Conservation (phyloP, 768 basidiomycete genomes). For the Rhizopogon sp. region DNA sequence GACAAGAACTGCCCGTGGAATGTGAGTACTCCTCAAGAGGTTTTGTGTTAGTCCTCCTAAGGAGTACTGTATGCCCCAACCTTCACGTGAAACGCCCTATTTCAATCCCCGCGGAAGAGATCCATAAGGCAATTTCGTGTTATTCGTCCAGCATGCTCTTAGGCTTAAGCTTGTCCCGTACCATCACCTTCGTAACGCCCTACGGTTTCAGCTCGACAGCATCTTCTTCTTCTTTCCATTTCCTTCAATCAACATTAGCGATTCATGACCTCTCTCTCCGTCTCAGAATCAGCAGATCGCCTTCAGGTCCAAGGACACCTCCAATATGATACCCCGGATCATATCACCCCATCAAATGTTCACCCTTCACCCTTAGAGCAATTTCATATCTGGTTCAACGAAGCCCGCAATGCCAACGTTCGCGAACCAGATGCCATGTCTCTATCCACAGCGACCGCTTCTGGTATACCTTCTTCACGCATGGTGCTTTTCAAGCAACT, state of each 20-base stretch:
- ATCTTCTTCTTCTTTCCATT: not conserved
- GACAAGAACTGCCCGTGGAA: no score
- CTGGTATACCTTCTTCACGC: constrained; percentile 81
- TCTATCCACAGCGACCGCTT: constrained; percentile 63
- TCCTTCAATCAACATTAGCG: not conserved
- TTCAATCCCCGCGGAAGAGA: not conserved
- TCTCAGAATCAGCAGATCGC: constrained; percentile 46
- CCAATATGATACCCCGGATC: constrained; percentile 70
- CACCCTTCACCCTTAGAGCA: constrained; percentile 71
- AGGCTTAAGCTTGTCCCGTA: not conserved
- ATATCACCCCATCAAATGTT: constrained; percentile 59
- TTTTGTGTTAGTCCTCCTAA: no score
- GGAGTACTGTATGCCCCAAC: no score
- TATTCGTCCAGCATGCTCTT: not conserved
- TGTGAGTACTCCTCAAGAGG: no score
- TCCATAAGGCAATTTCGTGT: no score
- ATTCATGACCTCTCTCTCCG: constrained; percentile 19
- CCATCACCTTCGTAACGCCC: not conserved
- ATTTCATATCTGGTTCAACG: constrained; percentile 84
- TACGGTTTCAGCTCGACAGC: not conserved
- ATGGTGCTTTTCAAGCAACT: constrained; percentile 90
- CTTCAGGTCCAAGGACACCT: constrained; percentile 67
- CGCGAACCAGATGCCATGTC: constrained; percentile 89
- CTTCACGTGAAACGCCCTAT: no score
- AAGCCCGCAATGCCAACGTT: constrained; percentile 53